Evolutionary conservation across 345 rosid genomes (phyloP), one percentile per base, ranked within the genome.

Genomic region (Leavenworthia alabamica): DNA sequence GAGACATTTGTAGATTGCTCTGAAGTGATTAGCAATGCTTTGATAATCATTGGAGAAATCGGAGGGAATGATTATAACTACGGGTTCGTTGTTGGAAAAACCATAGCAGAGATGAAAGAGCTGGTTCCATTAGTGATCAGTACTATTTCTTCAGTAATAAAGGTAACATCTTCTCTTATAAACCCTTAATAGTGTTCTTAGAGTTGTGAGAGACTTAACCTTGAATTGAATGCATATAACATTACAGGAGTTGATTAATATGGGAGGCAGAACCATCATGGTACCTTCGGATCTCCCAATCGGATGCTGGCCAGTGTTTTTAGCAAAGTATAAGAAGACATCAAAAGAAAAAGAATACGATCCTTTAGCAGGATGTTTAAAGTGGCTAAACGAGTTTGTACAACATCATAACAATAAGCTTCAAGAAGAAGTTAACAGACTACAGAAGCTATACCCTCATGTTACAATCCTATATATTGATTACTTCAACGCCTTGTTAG

Each of bases 21-120:
- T 3, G 58, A 76, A 8, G 43, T 59, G 24, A 68, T 83, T 0
- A 8, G 51, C 0, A 61, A 42, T 31, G 79, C 86, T 7, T 50
- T 83, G 69, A 42, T 83, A 32, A 54, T 78, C 1, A 16, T 79
- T 52, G 89, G 89, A 73, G 86, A 79, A 53, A 81, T 83, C 2
- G 83, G 89, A 46, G 82, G 86, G 16, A 83, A 83, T n/a, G 86
- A 81, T 29, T 77, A 73, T 54, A 67, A 75, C 35, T 16, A 60
- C 13, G 67, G 64, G 0, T 56, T 81, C 50, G 4, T 60, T 2
- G 14, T 8, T 14, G 65, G 78, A 3, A 71, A 50, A 58, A 56
- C 33, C 36, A 7, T 24, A 1, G 49, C 68, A 15, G 75, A 52
- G 47, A 22, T 66, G 1, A 77, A 16, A 53, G 59, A 53, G 19